These are phyloP conservation scores for Trichosporon sp. DNA, from an alignment of 1,284 basidiomycete species.

Conservation along the genomic window DNA sequence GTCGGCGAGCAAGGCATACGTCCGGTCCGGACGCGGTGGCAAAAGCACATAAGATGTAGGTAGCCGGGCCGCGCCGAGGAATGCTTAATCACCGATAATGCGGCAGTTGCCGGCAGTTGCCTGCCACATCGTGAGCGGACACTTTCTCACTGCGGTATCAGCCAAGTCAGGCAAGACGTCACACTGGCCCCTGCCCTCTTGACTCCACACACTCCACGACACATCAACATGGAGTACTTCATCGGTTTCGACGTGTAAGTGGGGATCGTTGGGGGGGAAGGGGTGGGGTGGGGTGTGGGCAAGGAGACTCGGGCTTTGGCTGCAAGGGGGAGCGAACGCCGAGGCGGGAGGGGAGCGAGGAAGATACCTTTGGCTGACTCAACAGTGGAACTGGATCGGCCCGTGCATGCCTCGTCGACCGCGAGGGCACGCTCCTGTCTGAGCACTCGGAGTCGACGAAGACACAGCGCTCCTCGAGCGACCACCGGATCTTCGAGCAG, in stretches of 20 bases:
- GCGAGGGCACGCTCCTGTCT: slow-evolving; percentile 74
- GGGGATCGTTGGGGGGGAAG: neutral
- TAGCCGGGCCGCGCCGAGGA: slow-evolving; percentile 6
- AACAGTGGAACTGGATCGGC: slow-evolving; percentile 87
- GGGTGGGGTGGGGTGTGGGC: neutral
- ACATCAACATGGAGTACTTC: slow-evolving; percentile 55
- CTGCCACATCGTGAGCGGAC: neutral
- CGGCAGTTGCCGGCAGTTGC: neutral
- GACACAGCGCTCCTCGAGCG: slow-evolving; percentile 80
- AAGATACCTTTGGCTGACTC: slow-evolving; percentile 25
- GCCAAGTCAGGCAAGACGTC: neutral
- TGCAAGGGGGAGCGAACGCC: no score
- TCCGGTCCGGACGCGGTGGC: neutral
- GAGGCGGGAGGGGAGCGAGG: neutral
- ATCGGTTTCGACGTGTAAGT: slow-evolving; percentile 65
- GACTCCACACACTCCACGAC: neutral
- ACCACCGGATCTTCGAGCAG: slow-evolving; percentile 88
- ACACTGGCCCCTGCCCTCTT: neutral
- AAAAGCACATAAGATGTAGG: neutral
- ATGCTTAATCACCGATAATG: slow-evolving; percentile 8
- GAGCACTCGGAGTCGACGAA: slow-evolving; percentile 66
- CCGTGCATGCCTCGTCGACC: slow-evolving; percentile 78
- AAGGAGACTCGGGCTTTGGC: no score
- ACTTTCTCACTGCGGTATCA: neutral
- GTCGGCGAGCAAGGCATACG: neutral